These are phyloP conservation scores for Cicer arietinum DNA, from an alignment of 306 rosid species.

Conservation along the genomic window DNA sequence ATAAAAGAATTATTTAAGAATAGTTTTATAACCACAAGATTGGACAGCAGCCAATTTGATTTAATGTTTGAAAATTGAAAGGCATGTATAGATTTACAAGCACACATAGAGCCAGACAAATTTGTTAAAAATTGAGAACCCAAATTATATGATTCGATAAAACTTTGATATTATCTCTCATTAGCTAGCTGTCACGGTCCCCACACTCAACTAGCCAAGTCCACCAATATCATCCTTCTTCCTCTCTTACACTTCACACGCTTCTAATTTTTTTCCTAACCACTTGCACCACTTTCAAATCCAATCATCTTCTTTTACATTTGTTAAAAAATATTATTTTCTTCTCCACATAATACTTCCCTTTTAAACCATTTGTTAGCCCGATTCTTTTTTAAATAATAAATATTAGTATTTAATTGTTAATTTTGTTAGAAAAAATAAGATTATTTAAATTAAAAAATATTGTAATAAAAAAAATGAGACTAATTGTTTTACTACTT, in stretches of 20 bases:
- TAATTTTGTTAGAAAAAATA: no score
- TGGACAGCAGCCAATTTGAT: conserved; percentile 43
- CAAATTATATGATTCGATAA: conserved; percentile 24
- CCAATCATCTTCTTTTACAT: neutral
- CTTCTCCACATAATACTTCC: no score
- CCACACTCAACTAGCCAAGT: conserved; percentile 41
- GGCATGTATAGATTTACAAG: conserved; percentile 1
- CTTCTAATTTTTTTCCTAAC: conserved; percentile 33
- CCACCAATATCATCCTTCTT: conserved; percentile 39
- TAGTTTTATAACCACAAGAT: neutral
- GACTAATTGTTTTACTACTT: no score
- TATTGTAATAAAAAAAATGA: no score
- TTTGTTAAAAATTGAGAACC: conserved; percentile 33
- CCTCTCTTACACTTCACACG: neutral
- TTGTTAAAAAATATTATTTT: neutral
- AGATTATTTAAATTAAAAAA: no score
- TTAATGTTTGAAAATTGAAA: conserved; percentile 17
- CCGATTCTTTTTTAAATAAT: no score
- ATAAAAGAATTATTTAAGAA: conserved; percentile 14
- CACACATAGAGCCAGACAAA: conserved; percentile 19
- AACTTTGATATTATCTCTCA: conserved; percentile 36
- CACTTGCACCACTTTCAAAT: conserved; percentile 29
- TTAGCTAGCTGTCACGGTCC: conserved; percentile 51
- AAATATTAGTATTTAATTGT: no score
- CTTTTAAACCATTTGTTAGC: no score